Percentiles rank a stretch among this genome's conserved stretches.
Conservation (phyloP, 208 protist species). For the Willaertia magna region DNA sequence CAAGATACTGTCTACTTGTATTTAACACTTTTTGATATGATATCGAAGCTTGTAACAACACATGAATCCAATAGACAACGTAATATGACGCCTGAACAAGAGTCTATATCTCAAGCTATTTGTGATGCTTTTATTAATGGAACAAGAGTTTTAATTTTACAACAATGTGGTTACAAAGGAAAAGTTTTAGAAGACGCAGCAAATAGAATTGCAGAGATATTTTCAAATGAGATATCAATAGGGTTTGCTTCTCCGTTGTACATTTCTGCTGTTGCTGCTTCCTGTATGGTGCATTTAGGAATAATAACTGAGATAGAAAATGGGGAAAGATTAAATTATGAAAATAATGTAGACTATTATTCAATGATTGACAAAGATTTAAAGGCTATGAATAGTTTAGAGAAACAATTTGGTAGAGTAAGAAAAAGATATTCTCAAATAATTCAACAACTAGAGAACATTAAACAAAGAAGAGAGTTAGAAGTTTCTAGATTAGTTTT, state of each 20-base stretch:
- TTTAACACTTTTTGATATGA: neutral
- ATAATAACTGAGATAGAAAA: neutral
- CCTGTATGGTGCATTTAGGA: neutral
- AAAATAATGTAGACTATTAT: neutral
- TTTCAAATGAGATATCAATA: neutral
- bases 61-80: neutral
- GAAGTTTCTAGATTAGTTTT: neutral
- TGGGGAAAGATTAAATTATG: neutral
- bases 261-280: neutral
- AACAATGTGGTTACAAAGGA: neutral
- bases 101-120: neutral
- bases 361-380: neutral
- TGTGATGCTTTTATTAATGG: neutral
- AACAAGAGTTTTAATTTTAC: neutral
- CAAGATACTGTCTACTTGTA: neutral
- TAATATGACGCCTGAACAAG: neutral
- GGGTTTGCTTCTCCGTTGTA: neutral
- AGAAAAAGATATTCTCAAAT: neutral
- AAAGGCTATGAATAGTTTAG: neutral
- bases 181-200: neutral
- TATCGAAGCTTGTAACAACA: neutral
- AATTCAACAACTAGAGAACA: neutral
- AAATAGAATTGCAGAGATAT: neutral
- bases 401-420: neutral
- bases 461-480: neutral